Conservation (phyloP, 306 rosid species). For the Vigna hirtella region DNA sequence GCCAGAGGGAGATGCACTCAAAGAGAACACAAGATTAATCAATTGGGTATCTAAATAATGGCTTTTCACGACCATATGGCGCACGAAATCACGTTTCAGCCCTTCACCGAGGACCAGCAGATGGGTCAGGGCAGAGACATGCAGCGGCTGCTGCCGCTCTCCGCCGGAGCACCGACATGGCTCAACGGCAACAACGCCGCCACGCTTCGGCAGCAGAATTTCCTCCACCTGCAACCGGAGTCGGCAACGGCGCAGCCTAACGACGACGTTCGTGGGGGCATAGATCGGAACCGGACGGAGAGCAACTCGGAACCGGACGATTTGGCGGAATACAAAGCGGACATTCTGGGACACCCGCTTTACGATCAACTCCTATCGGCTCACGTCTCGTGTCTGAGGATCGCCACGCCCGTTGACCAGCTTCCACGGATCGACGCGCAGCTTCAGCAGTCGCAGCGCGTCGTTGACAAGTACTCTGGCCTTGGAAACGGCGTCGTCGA, state of each 20-base stretch:
- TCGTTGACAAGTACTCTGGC: constrained; percentile 67
- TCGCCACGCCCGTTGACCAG: constrained; percentile 92
- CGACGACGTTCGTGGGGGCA: constrained; percentile 43
- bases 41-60: constrained; percentile 49
- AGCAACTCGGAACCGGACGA: constrained; percentile 43
- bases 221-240: constrained; percentile 55
- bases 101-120: constrained; percentile 54
- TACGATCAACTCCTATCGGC: constrained; percentile 84
- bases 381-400: constrained; percentile 82
- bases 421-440: constrained; percentile 76
- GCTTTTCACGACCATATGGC: constrained; percentile 63
- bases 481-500: constrained; percentile 52
- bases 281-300: constrained; percentile 49
- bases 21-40: no score
- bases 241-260: constrained; percentile 20
- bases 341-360: constrained; percentile 71
- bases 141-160: constrained; percentile 48
- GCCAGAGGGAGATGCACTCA: no score
- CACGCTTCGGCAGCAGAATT: constrained; percentile 55
- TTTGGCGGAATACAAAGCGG: constrained; percentile 61
- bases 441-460: constrained; percentile 72
- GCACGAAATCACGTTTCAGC: constrained; percentile 61
- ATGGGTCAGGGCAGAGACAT: constrained; percentile 45
- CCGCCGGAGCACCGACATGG: constrained; percentile 60
- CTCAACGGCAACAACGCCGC: constrained; percentile 57